Evolutionary conservation across 352 stramenopile genomes (phyloP), one percentile per base, ranked within the genome.

Genomic region (Globisporangium middletonii): DNA sequence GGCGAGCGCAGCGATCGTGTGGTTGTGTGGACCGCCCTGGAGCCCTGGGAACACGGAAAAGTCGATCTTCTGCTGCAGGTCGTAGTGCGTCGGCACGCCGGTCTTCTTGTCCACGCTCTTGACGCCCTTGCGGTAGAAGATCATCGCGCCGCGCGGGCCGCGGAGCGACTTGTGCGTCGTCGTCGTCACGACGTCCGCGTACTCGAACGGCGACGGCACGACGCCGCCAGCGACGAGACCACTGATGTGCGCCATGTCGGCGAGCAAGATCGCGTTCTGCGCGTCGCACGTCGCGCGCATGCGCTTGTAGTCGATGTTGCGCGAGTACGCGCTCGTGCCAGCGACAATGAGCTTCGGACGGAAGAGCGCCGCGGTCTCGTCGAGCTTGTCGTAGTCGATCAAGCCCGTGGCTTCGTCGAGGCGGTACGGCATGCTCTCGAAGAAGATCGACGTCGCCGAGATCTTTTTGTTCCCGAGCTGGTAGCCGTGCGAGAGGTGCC

Each of bases 241-340:
- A 27, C 88, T 98, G 79, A 99, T 99, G 80, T 99, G 98, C 33
- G 98, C 97, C 97, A 99, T 99, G 72, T 99, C 98, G 8, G 96
- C 84, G 47, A 99, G 75, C 52, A 99, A 73, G 61, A 98, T 97
- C 6, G 97, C 95, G 51, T 97, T 96, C 62, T 98, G 68, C 68
- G 88, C 66, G 64, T 91, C 71, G 27, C 94, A 97, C 75, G 99
- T 97, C 65, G 98, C 75, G 48, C 94, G 92, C 82, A 99, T 99
- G 56, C 96, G 91, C 68, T 97, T 92, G 74, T 99, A 99, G 79
- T 99, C 97, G 69, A 99, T 98, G 61, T 98, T 80, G 59, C 97
- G 90, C 53, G 97, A 95, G 83, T 99, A 99, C 15, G 98, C 98
- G 63, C 91, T 99, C 19, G 95, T 98, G 50, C 98, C 98, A 16